These are phyloP conservation scores for Domatiomyces catenatus DNA, from an alignment of 2,329 filamentous ascomycete species.

Conservation along the genomic window DNA sequence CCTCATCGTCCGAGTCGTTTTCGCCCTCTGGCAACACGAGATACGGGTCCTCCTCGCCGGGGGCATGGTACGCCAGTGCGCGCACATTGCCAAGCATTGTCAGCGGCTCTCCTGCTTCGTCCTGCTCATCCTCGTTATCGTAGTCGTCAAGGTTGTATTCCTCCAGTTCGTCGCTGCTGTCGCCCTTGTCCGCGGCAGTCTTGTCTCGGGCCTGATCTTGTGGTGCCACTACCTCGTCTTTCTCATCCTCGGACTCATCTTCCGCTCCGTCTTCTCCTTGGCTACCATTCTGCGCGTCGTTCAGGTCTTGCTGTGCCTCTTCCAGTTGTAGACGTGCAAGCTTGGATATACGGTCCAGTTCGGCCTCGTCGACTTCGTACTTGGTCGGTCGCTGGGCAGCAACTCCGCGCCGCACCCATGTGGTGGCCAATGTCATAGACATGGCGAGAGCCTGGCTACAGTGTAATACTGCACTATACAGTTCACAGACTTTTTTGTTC, in stretches of 20 bases:
- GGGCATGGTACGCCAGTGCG: constrained; percentile 82
- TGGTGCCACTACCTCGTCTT: constrained; percentile 13
- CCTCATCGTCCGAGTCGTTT: constrained; percentile 59
- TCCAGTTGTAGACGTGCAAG: constrained; percentile 69
- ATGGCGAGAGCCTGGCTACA: constrained; percentile 17
- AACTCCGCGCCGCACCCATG: constrained; percentile 64
- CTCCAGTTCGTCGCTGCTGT: constrained; percentile 64
- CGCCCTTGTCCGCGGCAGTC: constrained; percentile 25
- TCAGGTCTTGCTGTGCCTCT: constrained; percentile 73
- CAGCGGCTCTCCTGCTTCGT: constrained; percentile 54
- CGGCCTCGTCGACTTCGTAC: constrained; percentile 59
- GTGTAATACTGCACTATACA: not conserved
- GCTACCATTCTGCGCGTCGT: constrained; percentile 22
- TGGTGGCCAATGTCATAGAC: constrained; percentile 59
- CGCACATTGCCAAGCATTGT: constrained; percentile 94
- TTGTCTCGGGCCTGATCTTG: constrained; percentile 1
- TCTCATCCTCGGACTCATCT: constrained; percentile 15
- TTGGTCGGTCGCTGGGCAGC: constrained; percentile 61
- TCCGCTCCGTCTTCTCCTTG: constrained; percentile 27
- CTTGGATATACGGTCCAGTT: constrained; percentile 59
- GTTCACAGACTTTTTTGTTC: not conserved
- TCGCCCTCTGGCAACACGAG: constrained; percentile 65
- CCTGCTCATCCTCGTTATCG: constrained; percentile 61
- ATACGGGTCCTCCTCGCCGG: constrained; percentile 90
- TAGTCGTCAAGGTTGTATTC: constrained; percentile 96